Conservation (phyloP, 1,139 yeast genomes). For the Debaryomyces coudertii region DNA sequence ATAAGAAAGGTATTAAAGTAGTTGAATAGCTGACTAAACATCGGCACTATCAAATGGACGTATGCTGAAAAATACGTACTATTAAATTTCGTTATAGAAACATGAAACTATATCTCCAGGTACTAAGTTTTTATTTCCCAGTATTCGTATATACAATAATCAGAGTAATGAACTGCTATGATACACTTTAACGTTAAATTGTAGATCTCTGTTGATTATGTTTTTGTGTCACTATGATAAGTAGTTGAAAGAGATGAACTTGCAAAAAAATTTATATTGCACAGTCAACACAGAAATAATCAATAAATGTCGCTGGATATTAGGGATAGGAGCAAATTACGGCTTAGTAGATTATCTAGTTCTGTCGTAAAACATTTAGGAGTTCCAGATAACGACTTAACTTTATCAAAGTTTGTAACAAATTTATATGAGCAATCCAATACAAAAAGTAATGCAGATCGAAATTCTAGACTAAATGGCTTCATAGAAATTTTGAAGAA, state of each 20-base stretch:
- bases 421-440: slow-evolving; percentile 47
- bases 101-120: not conserved
- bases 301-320: slow-evolving; percentile 4
- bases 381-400: slow-evolving; percentile 39
- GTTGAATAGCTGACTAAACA: slow-evolving; percentile 8
- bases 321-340: not conserved
- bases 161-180: slow-evolving; percentile 5
- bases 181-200: not conserved
- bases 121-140: not conserved
- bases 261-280: not conserved
- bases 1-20: slow-evolving; percentile 65
- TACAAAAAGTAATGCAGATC: slow-evolving; percentile 13
- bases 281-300: not conserved
- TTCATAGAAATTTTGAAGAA: slow-evolving; percentile 50
- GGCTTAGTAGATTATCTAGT: slow-evolving; percentile 8
- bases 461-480: slow-evolving; percentile 23
- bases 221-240: slow-evolving; percentile 8
- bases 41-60: not conserved
- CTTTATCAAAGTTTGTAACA: slow-evolving; percentile 60
- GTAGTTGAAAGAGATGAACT: not conserved
- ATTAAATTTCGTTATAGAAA: slow-evolving; percentile 5
- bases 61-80: not conserved
- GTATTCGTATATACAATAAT: slow-evolving; percentile 7
- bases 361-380: slow-evolving; percentile 15
- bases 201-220: not conserved